Percentiles rank a stretch among this genome's conserved stretches.
Evolutionary conservation across 2,329 filamentous ascomycete species (phyloP).

Genomic region (Colletotrichum sp.): DNA sequence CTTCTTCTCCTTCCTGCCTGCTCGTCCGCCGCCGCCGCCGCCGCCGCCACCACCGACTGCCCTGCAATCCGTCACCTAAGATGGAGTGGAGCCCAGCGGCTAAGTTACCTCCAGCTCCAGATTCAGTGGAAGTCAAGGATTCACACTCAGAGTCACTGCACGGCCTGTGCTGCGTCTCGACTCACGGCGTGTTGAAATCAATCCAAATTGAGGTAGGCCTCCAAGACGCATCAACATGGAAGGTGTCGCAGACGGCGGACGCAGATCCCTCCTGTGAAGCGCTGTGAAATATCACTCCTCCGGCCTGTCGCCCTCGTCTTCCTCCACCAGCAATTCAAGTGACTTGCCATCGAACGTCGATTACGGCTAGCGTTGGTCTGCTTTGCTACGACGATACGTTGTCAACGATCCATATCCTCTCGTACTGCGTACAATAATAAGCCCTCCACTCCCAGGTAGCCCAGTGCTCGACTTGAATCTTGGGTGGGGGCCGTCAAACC

Average conservation of each 20-base stretch:
- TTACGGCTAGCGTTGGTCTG: not conserved
- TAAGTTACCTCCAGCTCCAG: not conserved
- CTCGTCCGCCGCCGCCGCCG: not conserved
- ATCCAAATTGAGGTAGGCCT: not conserved
- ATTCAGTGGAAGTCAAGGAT: not conserved
- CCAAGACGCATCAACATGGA: not conserved
- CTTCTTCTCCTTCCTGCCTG: not conserved
- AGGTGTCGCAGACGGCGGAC: not conserved
- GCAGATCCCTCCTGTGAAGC: not conserved
- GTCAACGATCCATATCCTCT: not conserved
- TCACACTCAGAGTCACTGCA: not conserved
- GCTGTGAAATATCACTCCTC: not conserved
- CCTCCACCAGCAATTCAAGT: not conserved
- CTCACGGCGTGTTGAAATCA: not conserved
- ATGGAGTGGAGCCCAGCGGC: not conserved
- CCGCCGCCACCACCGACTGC: not conserved
- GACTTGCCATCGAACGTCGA: not conserved
- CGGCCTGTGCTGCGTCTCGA: not conserved
- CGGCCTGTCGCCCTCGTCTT: not conserved
- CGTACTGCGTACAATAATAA: not conserved
- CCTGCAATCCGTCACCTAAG: not conserved
- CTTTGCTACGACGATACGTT: not conserved
- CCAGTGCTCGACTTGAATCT: not conserved
- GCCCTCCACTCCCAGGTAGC: not conserved
- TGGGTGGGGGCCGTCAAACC: not conserved